Evolutionary conservation across 139 green algal species (phyloP).

Genomic region (Chlamydomonas urium): DNA sequence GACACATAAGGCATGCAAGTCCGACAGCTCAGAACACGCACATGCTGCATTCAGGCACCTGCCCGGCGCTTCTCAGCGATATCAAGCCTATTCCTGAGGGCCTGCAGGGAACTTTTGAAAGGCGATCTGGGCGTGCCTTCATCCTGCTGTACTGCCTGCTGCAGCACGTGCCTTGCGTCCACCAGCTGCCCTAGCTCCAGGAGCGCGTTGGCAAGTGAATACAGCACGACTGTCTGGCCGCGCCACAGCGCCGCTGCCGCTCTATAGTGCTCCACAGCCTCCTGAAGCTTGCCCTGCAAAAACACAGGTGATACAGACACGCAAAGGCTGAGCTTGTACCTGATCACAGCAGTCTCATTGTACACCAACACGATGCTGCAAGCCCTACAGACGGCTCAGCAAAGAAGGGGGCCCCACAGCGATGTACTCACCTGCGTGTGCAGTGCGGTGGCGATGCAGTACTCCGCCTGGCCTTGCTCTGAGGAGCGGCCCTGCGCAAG

Average conservation of each 20-base stretch:
- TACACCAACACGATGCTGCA: too few relatives aligned
- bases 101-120: too few relatives aligned
- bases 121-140: neutral
- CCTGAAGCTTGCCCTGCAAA: constrained; percentile 23
- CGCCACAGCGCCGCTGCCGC: constrained; percentile 18
- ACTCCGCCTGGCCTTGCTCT: constrained; percentile 43
- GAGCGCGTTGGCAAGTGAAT: constrained; percentile 31
- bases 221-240: constrained; percentile 24
- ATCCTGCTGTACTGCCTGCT: constrained; percentile 10
- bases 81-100: too few relatives aligned
- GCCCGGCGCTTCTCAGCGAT: too few relatives aligned
- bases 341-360: too few relatives aligned
- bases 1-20: too few relatives aligned
- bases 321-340: too few relatives aligned
- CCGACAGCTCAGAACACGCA: too few relatives aligned
- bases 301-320: too few relatives aligned
- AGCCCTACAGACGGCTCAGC: too few relatives aligned
- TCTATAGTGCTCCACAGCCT: constrained; percentile 23
- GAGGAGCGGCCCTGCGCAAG: neutral
- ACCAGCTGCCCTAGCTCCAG: constrained; percentile 6
- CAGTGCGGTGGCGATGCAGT: constrained; percentile 41
- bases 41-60: too few relatives aligned
- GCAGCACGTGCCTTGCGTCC: constrained; percentile 28
- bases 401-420: too few relatives aligned
- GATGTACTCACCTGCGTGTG: constrained; percentile 37